These are phyloP conservation scores for Penicillium verrucosum DNA, from an alignment of 2,329 filamentous ascomycete genomes.

Conservation along the genomic window DNA sequence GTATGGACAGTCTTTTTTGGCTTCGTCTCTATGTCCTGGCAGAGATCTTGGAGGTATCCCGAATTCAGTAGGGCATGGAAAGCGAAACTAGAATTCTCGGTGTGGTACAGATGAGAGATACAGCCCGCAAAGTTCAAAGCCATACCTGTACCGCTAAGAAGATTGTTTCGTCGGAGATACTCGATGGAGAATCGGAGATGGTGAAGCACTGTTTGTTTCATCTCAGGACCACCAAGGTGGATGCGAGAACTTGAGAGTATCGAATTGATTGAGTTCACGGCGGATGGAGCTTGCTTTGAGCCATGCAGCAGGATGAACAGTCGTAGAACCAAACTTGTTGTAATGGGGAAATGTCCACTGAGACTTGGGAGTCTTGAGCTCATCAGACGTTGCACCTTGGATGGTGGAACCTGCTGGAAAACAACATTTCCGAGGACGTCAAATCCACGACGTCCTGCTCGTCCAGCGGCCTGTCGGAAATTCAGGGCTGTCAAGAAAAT, in stretches of 20 bases:
- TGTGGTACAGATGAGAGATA: conserved; percentile 71
- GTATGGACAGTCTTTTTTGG: conserved; percentile 53
- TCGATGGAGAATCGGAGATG: conserved; percentile 79
- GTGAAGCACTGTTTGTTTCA: conserved; percentile 67
- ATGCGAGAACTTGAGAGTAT: conserved; percentile 67
- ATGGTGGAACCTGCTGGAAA: conserved; percentile 62
- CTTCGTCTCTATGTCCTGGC: conserved; percentile 53
- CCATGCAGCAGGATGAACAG: conserved; percentile 65
- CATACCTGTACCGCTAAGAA: conserved; percentile 59
- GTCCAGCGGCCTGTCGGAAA: conserved; percentile 72
- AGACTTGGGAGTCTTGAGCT: conserved; percentile 71
- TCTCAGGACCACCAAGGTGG: conserved; percentile 66
- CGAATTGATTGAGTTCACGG: conserved; percentile 60
- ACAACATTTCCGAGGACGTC: conserved; percentile 78
- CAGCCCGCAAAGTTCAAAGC: conserved; percentile 71
- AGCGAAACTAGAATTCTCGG: conserved; percentile 70
- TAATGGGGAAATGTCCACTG: conserved; percentile 74
- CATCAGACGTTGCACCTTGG: conserved; percentile 65
- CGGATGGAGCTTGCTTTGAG: conserved; percentile 62
- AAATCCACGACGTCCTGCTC: conserved; percentile 76
- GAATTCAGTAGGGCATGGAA: conserved; percentile 71
- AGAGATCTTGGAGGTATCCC: conserved; percentile 67
- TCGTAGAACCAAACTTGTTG: conserved; percentile 67
- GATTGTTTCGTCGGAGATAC: conserved; percentile 66
- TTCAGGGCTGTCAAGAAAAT: conserved; percentile 71